Base-by-base conservation (phyloP, 306 rosid species). In the Cicer pinnatifidum region DNA sequence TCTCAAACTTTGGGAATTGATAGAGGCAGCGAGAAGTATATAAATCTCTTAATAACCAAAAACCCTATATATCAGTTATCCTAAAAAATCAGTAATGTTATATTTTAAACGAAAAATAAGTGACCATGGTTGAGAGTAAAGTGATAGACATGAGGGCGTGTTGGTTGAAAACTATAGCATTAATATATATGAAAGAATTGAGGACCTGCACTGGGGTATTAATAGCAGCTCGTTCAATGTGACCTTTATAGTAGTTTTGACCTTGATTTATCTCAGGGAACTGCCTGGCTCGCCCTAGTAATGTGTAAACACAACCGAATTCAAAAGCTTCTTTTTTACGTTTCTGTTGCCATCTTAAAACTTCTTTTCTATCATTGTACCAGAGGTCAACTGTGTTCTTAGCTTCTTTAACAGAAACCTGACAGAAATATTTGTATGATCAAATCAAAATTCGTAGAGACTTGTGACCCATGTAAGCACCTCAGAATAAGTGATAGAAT, bases 161-260 rank as follows among this genome's bases (percentile, higher is more conserved):
- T 28, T 28, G 6, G 44, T 10, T 47, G 50, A 19, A 67, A 11
- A 48, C 20, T 61, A 33, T 33, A 40, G 59, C 33, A 53, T 60
- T 28, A 38, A 48, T 39, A 33, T 56, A 74, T 48, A 44, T 51
- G 76, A 75, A 35, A 75, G 73, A 81, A 37, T 40, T 54, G 62
- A 72, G 58, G 75, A 93, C 98, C 98, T 94, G 98, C 82, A 94
- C 98, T 2, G 98, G 97, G 4, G 98, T 89, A 77, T 94, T 94
- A 45, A 94, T 91, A 76, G 98, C 98, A 79, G 98, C 98, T 77
- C 98, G 90, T 78, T 91, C 98, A 46, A 94, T 89, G 81, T 94
- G 98, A 53, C 96, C 96, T 85, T 76, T 91, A 33, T 84, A 93
- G 77, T 78, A 82, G 63, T 67, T 68, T 48, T 78, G 75, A 71